Base-by-base conservation (phyloP, 2,329 filamentous ascomycete species). In the Plectosphaerella cucumerina region DNA sequence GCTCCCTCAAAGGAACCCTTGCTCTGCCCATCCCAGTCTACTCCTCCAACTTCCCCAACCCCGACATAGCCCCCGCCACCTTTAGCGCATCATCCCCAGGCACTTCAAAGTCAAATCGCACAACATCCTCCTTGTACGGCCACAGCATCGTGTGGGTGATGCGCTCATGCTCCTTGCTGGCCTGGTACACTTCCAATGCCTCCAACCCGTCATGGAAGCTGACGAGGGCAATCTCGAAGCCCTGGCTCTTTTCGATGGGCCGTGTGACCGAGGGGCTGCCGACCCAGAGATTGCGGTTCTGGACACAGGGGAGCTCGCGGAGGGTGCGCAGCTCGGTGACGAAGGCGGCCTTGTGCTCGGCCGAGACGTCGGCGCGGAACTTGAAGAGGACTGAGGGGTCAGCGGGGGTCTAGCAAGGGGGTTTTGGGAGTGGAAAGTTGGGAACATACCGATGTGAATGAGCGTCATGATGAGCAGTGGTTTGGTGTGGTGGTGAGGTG, bases 51-150 rank as follows among this genome's bases (percentile, higher is more conserved):
- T 31, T 8, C 6, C 26, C 26, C 26, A 31, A 11, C 26, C 26
- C 26, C 4, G 26, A 31, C 8, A 31, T 31, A 8, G 26, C 4
- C 3, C 26, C 26, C 3, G 26, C 26, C 8, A 31, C 26, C 8
- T 31, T 31, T 11, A 31, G 26, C 26, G 26, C 26, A 31, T 42
- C 39, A 6, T 42, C n/a, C 10, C 18, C 39, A 5, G 39, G 39
- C 4, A 78, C 72, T 49, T 81, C 77, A 54, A 81, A 81, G 55
- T 81, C 78, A 57, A 80, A 81, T 17, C 78, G 65, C 15, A 70
- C 68, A 1, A 81, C 61, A 50, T 81, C 76, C 47, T 81, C 77
- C 17, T 73, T 75, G 56, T 70, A 81, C 0, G 78, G 78, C 62
- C 73, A 78, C 8, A 82, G 62, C 47, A 74, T 76, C 4, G 68